Base-by-base conservation (phyloP, 306 rosid genomes). In the Bauhinia variegata region DNA sequence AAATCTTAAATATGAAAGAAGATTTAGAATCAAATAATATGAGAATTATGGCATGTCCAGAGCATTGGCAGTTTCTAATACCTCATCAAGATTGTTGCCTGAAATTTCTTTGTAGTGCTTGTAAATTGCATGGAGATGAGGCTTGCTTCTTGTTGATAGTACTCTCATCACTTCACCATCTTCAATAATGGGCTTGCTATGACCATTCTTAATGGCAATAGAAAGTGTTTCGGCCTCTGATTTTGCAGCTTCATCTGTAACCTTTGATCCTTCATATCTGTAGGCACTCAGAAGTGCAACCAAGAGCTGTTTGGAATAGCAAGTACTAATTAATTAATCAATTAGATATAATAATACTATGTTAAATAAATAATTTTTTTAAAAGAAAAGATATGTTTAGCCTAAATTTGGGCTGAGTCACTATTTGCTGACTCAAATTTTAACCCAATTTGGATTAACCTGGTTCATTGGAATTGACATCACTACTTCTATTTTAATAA, bases 211-310 rank as follows among this genome's bases (percentile, higher is more conserved):
- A 8, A 93, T 75, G 52, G 85, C 87, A 73, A 52, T 52, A 12
- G 67, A 79, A 65, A 93, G 79, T 16, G 46, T 55, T 62, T 85
- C 65, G 16, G 96, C 96, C 54, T 93, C 97, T 36, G 82, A 80
- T 66, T 88, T 85, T 37, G 95, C 99, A 28, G 23, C 38, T 11
- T 83, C 89, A 6, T 83, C 86, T 11, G 79, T 84, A 10, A 86
- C 75, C 74, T 78, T 88, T 63, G 82, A 0, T 42, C 99, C 99
- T 78, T 93, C 99, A n/a, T 93, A 93, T 71, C 99, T 85, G 60
- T 93, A 93, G 31, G 97, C 92, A 65, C 99, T 90, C 77, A 82
- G 75, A 31, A 93, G 83, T 10, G 96, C 92, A 67, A 90, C 86
- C 85, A 93, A 80, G 8, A 93, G 89, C 99, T 93, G 82, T 60